phyloP scores from a whole-genome alignment of 306 rosid species.

The Quercus engelmannii region DNA sequence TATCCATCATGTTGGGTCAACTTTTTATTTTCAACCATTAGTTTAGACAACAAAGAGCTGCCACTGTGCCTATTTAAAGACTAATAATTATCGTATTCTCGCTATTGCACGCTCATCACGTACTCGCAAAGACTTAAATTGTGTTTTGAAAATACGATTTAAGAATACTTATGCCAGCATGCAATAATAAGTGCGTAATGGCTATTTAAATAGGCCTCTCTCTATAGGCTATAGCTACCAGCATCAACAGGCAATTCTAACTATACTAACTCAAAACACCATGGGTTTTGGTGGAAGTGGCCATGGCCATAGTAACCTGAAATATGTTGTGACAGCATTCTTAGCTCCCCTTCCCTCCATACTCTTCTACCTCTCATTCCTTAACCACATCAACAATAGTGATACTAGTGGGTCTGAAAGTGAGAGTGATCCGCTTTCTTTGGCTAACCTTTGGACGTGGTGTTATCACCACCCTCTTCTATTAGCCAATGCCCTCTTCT shows the following conservation, averaged over 20 bases:
- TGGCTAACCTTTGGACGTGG: conserved; percentile 61
- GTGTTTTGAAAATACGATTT: no score
- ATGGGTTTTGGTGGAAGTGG: conserved; percentile 24
- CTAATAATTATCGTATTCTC: no score
- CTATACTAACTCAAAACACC: not conserved
- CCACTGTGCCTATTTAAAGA: no score
- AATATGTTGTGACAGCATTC: conserved; percentile 56
- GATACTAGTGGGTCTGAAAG: not conserved
- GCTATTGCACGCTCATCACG: no score
- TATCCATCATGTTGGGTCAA: no score
- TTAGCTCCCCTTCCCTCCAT: conserved; percentile 76
- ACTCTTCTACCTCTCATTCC: conserved; percentile 61
- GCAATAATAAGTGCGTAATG: no score
- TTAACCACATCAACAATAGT: conserved; percentile 18
- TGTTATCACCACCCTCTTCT: conserved; percentile 81
- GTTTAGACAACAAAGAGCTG: not conserved
- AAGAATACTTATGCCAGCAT: no score
- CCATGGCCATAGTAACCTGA: conserved; percentile 34
- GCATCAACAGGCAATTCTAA: not conserved
- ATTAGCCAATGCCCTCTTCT: conserved; percentile 69
- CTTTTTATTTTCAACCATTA: not conserved
- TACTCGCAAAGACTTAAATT: no score
- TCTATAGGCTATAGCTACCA: no score
- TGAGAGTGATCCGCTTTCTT: conserved; percentile 14
- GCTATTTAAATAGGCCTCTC: not conserved